These are phyloP conservation scores for Xylaria nigripes DNA, from an alignment of 495 filamentous ascomycete species.

Conservation along the genomic window DNA sequence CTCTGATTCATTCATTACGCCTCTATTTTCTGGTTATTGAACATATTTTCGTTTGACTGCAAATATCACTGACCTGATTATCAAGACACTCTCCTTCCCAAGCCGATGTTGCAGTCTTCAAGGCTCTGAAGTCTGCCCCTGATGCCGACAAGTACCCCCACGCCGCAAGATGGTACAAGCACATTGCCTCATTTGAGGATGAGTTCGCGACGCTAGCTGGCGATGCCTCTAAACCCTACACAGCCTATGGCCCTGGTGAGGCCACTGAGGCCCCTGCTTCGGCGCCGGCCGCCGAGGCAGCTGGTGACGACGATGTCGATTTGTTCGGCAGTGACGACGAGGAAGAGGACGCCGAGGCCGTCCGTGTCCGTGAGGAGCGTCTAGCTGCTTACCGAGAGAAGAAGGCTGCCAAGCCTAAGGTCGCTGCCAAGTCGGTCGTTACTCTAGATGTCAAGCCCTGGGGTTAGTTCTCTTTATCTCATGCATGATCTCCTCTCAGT, in stretches of 20 bases:
- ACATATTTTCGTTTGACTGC: neutral
- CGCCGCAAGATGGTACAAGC: constrained; percentile 96
- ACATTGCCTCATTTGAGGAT: constrained; percentile 81
- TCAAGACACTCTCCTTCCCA: constrained; percentile 75
- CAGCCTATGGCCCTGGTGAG: constrained; percentile 83
- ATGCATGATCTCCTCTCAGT: neutral
- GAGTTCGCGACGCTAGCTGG: constrained; percentile 88
- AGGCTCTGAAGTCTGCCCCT: constrained; percentile 69
- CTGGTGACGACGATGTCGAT: constrained; percentile 68
- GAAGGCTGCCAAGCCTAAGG: constrained; percentile 89
- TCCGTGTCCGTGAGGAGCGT: constrained; percentile 71
- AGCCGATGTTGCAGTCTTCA: constrained; percentile 92
- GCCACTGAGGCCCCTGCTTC: constrained; percentile 73
- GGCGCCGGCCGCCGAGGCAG: constrained; percentile 60
- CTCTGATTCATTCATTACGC: constrained; percentile 56
- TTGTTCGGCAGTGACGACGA: constrained; percentile 84
- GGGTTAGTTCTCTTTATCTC: constrained; percentile 55
- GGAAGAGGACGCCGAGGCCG: constrained; percentile 87
- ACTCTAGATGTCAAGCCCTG: constrained; percentile 97
- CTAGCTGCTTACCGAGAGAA: constrained; percentile 93
- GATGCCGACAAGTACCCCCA: constrained; percentile 82
- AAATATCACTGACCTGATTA: neutral
- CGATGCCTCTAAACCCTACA: constrained; percentile 80
- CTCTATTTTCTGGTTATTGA: neutral
- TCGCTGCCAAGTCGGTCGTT: constrained; percentile 87